Evolutionary conservation across 2,329 filamentous ascomycete genomes (phyloP).

Genomic region (Colletotrichum endophyticum): DNA sequence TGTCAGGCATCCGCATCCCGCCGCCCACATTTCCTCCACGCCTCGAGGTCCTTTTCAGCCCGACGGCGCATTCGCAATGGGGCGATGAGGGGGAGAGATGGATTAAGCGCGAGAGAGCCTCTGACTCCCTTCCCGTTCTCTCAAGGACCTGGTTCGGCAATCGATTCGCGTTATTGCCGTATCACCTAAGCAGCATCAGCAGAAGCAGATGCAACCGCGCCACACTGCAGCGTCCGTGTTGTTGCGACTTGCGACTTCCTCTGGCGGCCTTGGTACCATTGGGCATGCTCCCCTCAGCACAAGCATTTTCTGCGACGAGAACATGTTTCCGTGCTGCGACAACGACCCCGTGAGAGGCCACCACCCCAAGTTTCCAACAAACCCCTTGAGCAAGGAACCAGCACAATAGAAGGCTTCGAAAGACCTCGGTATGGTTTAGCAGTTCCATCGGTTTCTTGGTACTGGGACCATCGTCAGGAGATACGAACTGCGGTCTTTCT

Average conservation of each 20-base stretch:
- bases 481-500: not conserved
- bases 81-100: not conserved
- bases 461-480: not conserved
- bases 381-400: not conserved
- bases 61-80: not conserved
- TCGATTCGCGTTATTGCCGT: not conserved
- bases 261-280: not conserved
- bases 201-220: not conserved
- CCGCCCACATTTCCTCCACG: not conserved
- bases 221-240: constrained; percentile 16
- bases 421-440: not conserved
- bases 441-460: not conserved
- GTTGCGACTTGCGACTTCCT: not conserved
- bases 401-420: not conserved
- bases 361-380: not conserved
- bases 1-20: constrained; percentile 4
- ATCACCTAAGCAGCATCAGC: constrained; percentile 9
- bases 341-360: not conserved
- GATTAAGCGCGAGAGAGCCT: constrained; percentile 9
- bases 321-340: constrained; percentile 1
- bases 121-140: not conserved
- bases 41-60: not conserved
- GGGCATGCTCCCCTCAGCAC: not conserved
- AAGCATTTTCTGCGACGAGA: constrained; percentile 7
- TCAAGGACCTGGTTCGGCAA: not conserved